Evolutionary conservation across 352 stramenopile genomes (phyloP).

Genomic region (Phytophthora citricola): DNA sequence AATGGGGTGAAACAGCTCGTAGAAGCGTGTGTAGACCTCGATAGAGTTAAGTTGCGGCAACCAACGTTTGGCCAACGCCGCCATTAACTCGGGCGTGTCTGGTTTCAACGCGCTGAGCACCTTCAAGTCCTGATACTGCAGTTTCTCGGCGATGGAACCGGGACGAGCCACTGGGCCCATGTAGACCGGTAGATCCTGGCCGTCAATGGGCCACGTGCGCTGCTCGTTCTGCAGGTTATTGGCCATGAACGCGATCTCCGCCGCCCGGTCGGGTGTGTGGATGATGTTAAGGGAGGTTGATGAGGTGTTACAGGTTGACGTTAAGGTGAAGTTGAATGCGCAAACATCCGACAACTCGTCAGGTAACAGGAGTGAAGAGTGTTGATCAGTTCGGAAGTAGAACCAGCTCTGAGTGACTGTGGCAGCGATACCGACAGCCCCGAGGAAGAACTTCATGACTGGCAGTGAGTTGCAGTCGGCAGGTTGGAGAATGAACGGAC

Average conservation of each 20-base stretch:
- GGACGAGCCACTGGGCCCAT: conserved; percentile 36
- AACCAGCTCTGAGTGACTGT: conserved; percentile 27
- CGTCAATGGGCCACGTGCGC: conserved; percentile 34
- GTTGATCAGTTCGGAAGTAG: conserved; percentile 11
- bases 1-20: conserved; percentile 37
- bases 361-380: neutral
- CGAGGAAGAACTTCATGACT: conserved; percentile 29
- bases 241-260: conserved; percentile 30
- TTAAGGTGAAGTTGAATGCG: conserved; percentile 3
- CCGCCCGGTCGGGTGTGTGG: conserved; percentile 17
- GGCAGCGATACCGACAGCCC: conserved; percentile 11
- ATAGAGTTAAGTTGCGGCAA: conserved; percentile 28
- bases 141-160: conserved; percentile 36
- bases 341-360: conserved; percentile 15
- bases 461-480: conserved; percentile 7
- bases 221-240: conserved; percentile 37
- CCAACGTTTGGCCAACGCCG: conserved; percentile 19
- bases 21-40: conserved; percentile 35
- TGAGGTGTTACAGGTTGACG: conserved; percentile 4
- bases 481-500: conserved; percentile 26
- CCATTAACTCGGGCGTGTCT: conserved; percentile 31
- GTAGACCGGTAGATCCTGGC: conserved; percentile 35
- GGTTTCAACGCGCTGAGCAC: conserved; percentile 27
- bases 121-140: conserved; percentile 31
- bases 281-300: conserved; percentile 22